These are phyloP conservation scores for Ascochyta pisi DNA, from an alignment of 2,329 filamentous ascomycete species.

Conservation along the genomic window DNA sequence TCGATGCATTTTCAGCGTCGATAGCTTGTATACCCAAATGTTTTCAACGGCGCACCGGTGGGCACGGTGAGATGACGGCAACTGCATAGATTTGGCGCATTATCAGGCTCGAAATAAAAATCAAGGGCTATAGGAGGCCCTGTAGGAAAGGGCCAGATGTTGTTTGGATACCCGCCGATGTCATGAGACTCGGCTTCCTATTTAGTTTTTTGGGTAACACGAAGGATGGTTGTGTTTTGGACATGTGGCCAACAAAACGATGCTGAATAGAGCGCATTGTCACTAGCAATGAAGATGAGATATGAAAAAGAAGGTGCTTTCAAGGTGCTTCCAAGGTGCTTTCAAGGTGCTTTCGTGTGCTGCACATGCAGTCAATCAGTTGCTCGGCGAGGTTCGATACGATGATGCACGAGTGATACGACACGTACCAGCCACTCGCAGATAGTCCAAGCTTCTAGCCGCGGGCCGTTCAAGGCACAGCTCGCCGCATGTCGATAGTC, in stretches of 20 bases:
- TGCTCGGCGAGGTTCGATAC: not conserved
- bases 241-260: not conserved
- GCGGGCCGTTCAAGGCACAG: slow-evolving; percentile 5
- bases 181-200: slow-evolving; percentile 30
- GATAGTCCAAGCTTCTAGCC: slow-evolving; percentile 11
- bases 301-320: not conserved
- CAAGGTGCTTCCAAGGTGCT: no score
- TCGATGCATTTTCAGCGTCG: slow-evolving; percentile 22
- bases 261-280: not conserved
- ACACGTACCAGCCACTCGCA: slow-evolving; percentile 10
- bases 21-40: slow-evolving; percentile 33
- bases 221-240: not conserved
- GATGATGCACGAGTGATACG: not conserved
- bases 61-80: slow-evolving; percentile 28
- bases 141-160: slow-evolving; percentile 12
- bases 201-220: slow-evolving; percentile 11
- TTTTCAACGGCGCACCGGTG: slow-evolving; percentile 31
- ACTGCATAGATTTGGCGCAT: slow-evolving; percentile 36
- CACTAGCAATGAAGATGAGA: slow-evolving; percentile 8
- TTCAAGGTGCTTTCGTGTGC: not conserved
- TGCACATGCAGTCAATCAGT: not conserved
- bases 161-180: slow-evolving; percentile 40
- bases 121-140: slow-evolving; percentile 15
- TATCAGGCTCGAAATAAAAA: slow-evolving; percentile 26
- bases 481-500: slow-evolving; percentile 20